These are phyloP conservation scores for Termitomyces sp. DNA, from an alignment of 768 basidiomycete genomes.

Conservation along the genomic window DNA sequence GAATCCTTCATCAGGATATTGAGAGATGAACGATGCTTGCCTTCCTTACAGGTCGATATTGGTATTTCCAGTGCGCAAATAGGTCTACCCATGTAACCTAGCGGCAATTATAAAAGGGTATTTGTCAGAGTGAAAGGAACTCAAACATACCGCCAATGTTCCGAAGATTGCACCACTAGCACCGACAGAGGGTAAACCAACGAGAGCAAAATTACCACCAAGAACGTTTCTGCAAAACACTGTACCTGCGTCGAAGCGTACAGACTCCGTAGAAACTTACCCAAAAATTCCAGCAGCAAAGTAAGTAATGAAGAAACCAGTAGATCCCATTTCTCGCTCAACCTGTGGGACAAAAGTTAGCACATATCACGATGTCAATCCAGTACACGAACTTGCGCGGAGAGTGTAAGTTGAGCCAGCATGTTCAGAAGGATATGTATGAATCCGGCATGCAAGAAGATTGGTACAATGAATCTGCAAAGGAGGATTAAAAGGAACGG, in stretches of 20 bases:
- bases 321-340: conserved; percentile 88
- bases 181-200: conserved; percentile 84
- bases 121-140: neutral
- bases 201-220: conserved; percentile 89
- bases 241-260: neutral
- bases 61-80: conserved; percentile 87
- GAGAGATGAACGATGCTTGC: conserved; percentile 28
- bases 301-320: conserved; percentile 81
- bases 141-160: conserved; percentile 58
- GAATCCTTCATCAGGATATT: neutral
- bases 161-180: conserved; percentile 94
- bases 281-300: conserved; percentile 92
- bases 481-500: neutral
- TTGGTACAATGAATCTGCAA: conserved; percentile 74
- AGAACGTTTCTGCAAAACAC: conserved; percentile 58
- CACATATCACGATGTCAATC: neutral
- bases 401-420: conserved; percentile 77
- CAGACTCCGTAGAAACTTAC: conserved; percentile 25
- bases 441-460: conserved; percentile 94
- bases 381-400: conserved; percentile 53
- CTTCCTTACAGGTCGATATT: conserved; percentile 75
- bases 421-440: conserved; percentile 91
- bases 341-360: conserved; percentile 40
- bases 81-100: conserved; percentile 85
- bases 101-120: neutral